A percentile compares a stretch with the other conserved stretches of the same genome.
Conservation (phyloP, 2,329 filamentous ascomycete species). For the Lojkania enalia region DNA sequence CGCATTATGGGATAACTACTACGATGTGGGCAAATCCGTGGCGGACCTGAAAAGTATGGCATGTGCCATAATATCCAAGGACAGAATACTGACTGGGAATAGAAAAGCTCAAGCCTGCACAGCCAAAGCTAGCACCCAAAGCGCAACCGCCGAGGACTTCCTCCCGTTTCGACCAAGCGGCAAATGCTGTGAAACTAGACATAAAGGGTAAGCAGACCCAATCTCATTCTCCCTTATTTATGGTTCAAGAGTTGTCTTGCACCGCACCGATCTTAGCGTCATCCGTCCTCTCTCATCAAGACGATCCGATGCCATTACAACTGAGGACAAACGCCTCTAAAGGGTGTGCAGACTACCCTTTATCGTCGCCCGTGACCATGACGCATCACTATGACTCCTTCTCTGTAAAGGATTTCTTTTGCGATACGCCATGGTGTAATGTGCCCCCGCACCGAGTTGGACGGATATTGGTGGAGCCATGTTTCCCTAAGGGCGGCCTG, state of each 20-base stretch:
- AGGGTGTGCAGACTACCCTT: conserved; percentile 5
- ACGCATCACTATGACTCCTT: not conserved
- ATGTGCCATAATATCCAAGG: too few relatives aligned
- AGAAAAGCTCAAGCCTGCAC: conserved; percentile 18
- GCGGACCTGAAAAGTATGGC: conserved; percentile 72
- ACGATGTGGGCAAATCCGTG: conserved; percentile 84
- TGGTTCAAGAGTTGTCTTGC: conserved; percentile 8
- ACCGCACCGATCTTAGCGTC: conserved; percentile 11
- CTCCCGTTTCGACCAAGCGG: conserved; percentile 53
- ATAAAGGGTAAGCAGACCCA: conserved; percentile 51
- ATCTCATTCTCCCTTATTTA: conserved; percentile 4
- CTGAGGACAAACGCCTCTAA: conserved; percentile 9
- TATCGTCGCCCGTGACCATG: not conserved
- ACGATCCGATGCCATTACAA: not conserved
- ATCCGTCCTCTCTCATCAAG: not conserved
- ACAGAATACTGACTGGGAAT: too few relatives aligned
- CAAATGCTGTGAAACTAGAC: conserved; percentile 41
- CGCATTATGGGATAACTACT: conserved; percentile 93
- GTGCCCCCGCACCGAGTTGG: conserved; percentile 68
- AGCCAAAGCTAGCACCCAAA: conserved; percentile 24
- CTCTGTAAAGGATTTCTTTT: conserved; percentile 67
- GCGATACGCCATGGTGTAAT: conserved; percentile 82
- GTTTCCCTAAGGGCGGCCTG: conserved; percentile 66
- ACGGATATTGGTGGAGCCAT: conserved; percentile 63
- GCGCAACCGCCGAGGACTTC: conserved; percentile 47